Conservation (phyloP, 2,329 filamentous ascomycete species). For the Claviceps humidiphila region DNA sequence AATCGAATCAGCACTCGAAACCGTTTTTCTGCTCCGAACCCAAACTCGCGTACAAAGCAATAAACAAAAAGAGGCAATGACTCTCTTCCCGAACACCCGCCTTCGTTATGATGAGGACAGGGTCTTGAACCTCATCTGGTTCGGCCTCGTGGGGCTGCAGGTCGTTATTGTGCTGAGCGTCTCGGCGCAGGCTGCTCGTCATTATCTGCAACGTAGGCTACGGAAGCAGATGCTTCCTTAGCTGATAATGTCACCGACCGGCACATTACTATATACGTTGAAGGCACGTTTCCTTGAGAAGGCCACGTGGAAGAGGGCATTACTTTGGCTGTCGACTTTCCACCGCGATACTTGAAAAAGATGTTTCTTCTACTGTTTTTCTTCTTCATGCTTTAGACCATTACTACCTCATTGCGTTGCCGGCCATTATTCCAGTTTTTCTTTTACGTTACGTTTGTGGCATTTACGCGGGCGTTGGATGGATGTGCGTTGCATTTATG, state of each 20-base stretch:
- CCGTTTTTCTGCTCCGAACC: not conserved
- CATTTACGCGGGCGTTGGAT: too few species aligned
- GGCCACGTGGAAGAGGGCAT: too few species aligned
- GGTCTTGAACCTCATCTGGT: conserved; percentile 33
- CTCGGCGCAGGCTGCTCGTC: conserved; percentile 14
- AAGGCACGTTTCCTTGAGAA: too few species aligned
- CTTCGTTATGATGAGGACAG: conserved; percentile 18
- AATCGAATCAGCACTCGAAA: not conserved
- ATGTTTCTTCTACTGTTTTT: too few species aligned
- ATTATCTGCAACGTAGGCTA: conserved; percentile 4
- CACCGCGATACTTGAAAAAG: too few species aligned
- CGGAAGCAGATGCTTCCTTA: conserved; percentile 6
- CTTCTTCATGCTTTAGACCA: too few species aligned
- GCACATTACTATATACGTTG: not conserved
- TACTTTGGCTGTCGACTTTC: too few species aligned
- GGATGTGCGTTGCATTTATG: too few species aligned
- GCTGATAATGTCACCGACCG: not conserved
- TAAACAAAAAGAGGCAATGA: conserved; percentile 5
- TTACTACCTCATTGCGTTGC: too few species aligned
- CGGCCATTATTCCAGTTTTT: too few species aligned
- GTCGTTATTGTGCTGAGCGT: conserved; percentile 30
- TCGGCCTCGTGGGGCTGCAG: conserved; percentile 32
- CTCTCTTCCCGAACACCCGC: conserved; percentile 15
- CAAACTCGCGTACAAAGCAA: not conserved
- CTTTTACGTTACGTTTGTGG: too few species aligned